Conservation (phyloP, 768 basidiomycete species). For the Mycena filopes region DNA sequence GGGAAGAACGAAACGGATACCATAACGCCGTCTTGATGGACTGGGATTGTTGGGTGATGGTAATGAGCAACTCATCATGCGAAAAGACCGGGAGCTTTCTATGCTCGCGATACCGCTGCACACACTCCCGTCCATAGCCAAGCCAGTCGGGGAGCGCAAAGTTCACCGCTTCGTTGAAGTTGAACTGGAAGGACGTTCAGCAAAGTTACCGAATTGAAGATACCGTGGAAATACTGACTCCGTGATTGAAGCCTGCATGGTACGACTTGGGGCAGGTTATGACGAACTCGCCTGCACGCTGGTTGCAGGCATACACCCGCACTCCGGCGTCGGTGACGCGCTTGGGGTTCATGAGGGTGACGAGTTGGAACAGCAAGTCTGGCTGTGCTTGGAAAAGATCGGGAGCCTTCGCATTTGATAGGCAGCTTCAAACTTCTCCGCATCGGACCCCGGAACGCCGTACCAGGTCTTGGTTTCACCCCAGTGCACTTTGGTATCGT, state of each 20-base stretch:
- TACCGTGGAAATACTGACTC: conserved; percentile 64
- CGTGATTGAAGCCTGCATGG: conserved; percentile 98
- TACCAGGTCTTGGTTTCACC: conserved; percentile 99
- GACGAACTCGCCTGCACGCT: conserved; percentile 97
- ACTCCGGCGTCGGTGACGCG: conserved; percentile 89
- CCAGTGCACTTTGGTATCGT: conserved; percentile 84
- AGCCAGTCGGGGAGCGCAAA: conserved; percentile 98
- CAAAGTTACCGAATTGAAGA: conserved; percentile 26
- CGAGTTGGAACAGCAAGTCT: conserved; percentile 95
- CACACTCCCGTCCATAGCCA: conserved; percentile 86
- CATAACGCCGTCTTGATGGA: conserved; percentile 94
- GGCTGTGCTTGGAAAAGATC: conserved; percentile 99
- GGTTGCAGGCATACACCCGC: conserved; percentile 93
- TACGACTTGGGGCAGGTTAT: conserved; percentile 98
- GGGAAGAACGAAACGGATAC: conserved; percentile 58
- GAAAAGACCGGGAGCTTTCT: conserved; percentile 96
- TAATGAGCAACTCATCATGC: conserved; percentile 95
- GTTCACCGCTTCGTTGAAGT: conserved; percentile 99
- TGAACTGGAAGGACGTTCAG: conserved; percentile 67
- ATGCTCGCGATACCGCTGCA: conserved; percentile 89
- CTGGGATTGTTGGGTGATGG: conserved; percentile 95
- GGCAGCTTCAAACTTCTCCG: conserved; percentile 95
- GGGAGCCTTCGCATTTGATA: conserved; percentile 94
- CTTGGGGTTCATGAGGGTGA: conserved; percentile 96
- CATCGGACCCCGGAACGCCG: conserved; percentile 95